phyloP scores from a whole-genome alignment of 2,329 filamentous ascomycete genomes.

The Venturia asperata region DNA sequence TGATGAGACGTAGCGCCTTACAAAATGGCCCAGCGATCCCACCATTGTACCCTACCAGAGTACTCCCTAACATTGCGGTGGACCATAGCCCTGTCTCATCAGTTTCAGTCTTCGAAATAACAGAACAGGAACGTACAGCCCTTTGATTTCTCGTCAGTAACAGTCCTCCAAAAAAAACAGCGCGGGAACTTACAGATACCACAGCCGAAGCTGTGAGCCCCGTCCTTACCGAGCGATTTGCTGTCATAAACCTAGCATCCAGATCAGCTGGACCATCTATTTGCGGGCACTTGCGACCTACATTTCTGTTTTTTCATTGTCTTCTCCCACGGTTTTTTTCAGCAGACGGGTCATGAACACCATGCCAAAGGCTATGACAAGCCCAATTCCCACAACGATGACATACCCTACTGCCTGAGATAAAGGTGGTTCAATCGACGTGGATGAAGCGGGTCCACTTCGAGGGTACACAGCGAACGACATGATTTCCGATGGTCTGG shows the following conservation, averaged over 20 bases:
- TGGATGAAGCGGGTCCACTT: neutral
- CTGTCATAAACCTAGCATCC: constrained; percentile 43
- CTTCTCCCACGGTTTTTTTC: constrained; percentile 45
- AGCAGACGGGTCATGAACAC: constrained; percentile 25
- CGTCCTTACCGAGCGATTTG: constrained; percentile 45
- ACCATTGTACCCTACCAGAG: constrained; percentile 47
- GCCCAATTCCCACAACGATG: constrained; percentile 19
- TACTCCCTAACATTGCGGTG: constrained; percentile 46
- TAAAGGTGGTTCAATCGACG: constrained; percentile 15
- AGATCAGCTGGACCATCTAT: neutral
- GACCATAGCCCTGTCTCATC: constrained; percentile 42
- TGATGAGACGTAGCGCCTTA: constrained; percentile 23
- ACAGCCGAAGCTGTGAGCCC: constrained; percentile 49
- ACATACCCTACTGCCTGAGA: constrained; percentile 20
- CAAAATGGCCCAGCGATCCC: constrained; percentile 50
- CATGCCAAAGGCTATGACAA: constrained; percentile 19
- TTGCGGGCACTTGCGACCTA: constrained; percentile 20
- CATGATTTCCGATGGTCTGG: neutral
- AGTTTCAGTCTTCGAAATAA: neutral
- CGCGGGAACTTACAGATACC: constrained; percentile 35
- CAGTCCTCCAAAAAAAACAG: no score
- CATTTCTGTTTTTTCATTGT: constrained; percentile 49
- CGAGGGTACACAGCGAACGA: neutral
- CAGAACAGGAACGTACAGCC: no score
- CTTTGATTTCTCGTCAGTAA: no score